Evolutionary conservation across 306 rosid genomes (phyloP).

Genomic region (Malus sylvestris): DNA sequence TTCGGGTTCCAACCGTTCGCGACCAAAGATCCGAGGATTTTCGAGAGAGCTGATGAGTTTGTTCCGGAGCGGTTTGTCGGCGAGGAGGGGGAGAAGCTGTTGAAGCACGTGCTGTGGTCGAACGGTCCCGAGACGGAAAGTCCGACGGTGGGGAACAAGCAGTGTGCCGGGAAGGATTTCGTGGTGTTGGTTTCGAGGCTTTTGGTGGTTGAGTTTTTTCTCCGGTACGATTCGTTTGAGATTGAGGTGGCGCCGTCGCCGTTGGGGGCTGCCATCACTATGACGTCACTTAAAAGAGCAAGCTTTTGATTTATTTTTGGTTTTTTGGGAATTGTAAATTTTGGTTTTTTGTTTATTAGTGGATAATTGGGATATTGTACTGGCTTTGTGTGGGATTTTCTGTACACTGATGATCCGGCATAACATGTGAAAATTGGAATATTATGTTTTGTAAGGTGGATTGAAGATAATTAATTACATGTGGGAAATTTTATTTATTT

Average conservation of each 20-base stretch:
- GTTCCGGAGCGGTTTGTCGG: conserved; percentile 74
- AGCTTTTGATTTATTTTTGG: conserved; percentile 12
- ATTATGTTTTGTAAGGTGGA: background rate
- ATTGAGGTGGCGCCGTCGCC: conserved; percentile 38
- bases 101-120: conserved; percentile 82
- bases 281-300: conserved; percentile 67
- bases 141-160: conserved; percentile 52
- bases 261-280: conserved; percentile 49
- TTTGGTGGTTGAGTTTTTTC: conserved; percentile 62
- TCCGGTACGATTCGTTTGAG: conserved; percentile 66
- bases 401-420: background rate
- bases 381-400: background rate
- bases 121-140: conserved; percentile 75
- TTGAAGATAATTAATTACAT: background rate
- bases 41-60: conserved; percentile 54
- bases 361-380: background rate
- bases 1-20: conserved; percentile 92
- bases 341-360: background rate
- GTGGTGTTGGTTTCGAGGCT: conserved; percentile 51
- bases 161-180: conserved; percentile 83
- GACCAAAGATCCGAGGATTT: conserved; percentile 68
- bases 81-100: conserved; percentile 60
- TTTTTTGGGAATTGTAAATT: background rate
- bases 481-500: background rate
- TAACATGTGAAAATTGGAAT: background rate